phyloP scores from a whole-genome alignment of 2,329 filamentous ascomycete species.

The Chaetomium sp. region DNA sequence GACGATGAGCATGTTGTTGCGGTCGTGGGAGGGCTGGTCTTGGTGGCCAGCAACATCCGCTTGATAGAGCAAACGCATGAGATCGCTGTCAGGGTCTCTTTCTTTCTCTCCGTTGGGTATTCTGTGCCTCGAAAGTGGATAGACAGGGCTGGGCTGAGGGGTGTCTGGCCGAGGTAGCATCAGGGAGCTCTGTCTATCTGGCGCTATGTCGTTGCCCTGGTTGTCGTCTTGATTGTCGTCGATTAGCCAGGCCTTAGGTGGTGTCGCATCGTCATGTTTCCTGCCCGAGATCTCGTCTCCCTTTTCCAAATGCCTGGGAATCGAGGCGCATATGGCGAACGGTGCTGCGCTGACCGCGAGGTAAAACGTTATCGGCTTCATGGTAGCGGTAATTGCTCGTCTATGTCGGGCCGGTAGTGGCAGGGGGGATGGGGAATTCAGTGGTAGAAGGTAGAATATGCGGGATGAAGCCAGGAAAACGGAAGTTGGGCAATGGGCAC shows the following conservation, averaged over 20 bases:
- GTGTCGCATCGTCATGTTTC: neutral
- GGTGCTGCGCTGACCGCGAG: conserved; percentile 28
- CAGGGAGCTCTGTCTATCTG: neutral
- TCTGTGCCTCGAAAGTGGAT: conserved; percentile 19
- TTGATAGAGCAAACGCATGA: neutral
- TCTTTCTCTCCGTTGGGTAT: neutral
- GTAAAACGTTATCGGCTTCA: conserved; percentile 29
- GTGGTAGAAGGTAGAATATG: neutral
- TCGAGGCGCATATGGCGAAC: conserved; percentile 25
- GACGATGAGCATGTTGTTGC: conserved; percentile 40
- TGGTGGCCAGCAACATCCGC: conserved; percentile 21
- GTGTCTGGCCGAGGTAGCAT: neutral
- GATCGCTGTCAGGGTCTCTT: conserved; percentile 4
- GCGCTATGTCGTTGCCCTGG: neutral
- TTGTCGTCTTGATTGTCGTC: neutral
- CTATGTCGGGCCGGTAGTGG: neutral
- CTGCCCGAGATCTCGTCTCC: neutral
- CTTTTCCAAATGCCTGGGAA: neutral
- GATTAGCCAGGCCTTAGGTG: neutral
- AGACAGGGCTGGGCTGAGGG: neutral
- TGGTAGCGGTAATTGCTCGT: conserved; percentile 10
- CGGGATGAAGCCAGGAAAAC: neutral
- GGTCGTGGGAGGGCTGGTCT: conserved; percentile 29
- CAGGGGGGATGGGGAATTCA: neutral
- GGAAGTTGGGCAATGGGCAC: neutral